Conservation (phyloP, 176 grass and related monocot species). For the Oryza meyeriana region DNA sequence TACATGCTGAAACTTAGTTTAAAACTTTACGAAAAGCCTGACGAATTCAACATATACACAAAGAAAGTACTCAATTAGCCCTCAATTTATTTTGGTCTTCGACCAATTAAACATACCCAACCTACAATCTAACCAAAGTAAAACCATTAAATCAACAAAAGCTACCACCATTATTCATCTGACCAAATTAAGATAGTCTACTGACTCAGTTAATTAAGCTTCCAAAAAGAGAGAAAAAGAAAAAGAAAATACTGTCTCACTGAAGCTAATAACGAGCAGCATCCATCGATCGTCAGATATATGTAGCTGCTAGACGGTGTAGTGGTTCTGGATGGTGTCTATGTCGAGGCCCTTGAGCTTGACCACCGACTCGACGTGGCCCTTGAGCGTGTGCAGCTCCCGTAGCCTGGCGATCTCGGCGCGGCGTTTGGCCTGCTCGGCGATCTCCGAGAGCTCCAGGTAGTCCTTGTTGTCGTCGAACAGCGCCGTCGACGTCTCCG, state of each 20-base stretch:
- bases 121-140: background rate
- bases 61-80: background rate
- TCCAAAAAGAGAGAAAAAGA: background rate
- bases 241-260: background rate
- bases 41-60: background rate
- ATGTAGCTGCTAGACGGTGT: slow-evolving; percentile 32
- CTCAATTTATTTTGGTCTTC: slow-evolving; percentile 15
- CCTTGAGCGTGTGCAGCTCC: slow-evolving; percentile 60
- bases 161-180: slow-evolving; percentile 13
- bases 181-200: background rate
- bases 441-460: slow-evolving; percentile 73
- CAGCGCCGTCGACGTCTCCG: slow-evolving; percentile 5
- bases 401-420: slow-evolving; percentile 75
- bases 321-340: slow-evolving; percentile 46
- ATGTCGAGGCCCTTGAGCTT: slow-evolving; percentile 58
- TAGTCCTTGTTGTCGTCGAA: slow-evolving; percentile 51
- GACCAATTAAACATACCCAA: background rate
- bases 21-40: too few relatives aligned
- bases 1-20: too few relatives aligned
- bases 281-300: too few relatives aligned
- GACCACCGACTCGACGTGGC: slow-evolving; percentile 58
- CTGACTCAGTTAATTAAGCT: background rate
- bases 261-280: background rate
- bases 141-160: background rate
- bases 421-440: slow-evolving; percentile 73